Evolutionary conservation across 345 rosid species (phyloP), one percentile per base, ranked within the genome.

Genomic region (Cardiospermum halicacabum): DNA sequence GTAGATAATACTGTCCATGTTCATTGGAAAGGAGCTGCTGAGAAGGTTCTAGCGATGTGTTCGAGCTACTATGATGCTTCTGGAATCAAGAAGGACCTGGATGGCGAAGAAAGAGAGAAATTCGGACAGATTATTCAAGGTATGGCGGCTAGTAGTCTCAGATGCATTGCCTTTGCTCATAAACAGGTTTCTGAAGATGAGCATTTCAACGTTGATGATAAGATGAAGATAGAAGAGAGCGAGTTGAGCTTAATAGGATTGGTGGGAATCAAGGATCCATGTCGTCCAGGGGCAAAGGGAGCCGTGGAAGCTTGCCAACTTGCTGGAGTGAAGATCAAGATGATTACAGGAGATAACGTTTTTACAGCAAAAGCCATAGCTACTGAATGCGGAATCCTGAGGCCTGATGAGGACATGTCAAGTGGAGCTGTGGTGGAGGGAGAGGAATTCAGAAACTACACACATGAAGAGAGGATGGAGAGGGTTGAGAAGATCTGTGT

Each of bases 1-100:
- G 40, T 27, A 1, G 83, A 85, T n/a, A 65, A 58, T 39, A 64
- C 77, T 0, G 3, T 71, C 36, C 83, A 84, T 47, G 69, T 78
- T 55, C 96, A 92, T 53, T 87, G 92, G 94, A 89, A 87, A 71
- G 96, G 95, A 64, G 89, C 88, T 0, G 92, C 95, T 1, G 95
- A 84, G 88, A 81, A 81, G 86, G 73, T 89, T 60, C 75, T 87
- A 43, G 80, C 86, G 2, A 80, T 70, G 89, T 85, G 96, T 62
- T 77, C 89, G 0, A 76, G 78, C 40, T 89, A 69, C 77, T 80
- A 78, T 7, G 79, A 84, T 55, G 82, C 74, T 42, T 68, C 77
- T 18, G 96, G 96, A 56, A 58, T 2, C 0, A 21, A 68, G 12
- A 80, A 40, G 34, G 13, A 64, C n/a, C 42, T 92, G 36, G 57